phyloP scores from a whole-genome alignment of 306 rosid genomes.

The Rosa persica region DNA sequence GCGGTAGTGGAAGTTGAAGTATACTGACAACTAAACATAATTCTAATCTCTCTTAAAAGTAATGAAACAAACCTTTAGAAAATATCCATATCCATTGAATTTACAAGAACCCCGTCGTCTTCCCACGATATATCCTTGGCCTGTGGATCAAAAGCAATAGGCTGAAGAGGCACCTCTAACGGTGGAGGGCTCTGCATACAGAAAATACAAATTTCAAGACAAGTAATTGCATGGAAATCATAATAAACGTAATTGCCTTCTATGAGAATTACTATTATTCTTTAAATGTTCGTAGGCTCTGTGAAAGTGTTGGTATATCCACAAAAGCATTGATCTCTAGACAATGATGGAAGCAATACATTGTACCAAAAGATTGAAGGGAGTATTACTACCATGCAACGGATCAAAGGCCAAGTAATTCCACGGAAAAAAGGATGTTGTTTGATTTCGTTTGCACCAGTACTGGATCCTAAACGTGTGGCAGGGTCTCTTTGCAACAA shows the following conservation, averaged over 20 bases:
- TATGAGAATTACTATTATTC: background rate
- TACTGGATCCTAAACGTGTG: constrained; percentile 65
- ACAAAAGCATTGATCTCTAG: background rate
- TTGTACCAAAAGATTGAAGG: constrained; percentile 11
- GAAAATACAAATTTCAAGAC: constrained; percentile 14
- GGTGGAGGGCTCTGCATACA: constrained; percentile 77
- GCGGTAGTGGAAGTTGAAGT: background rate
- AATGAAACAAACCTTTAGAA: constrained; percentile 48
- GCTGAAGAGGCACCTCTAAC: constrained; percentile 59
- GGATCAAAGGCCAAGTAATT: constrained; percentile 87
- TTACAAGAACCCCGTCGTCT: constrained; percentile 77
- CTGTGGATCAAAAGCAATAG: constrained; percentile 48
- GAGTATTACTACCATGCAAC: constrained; percentile 65
- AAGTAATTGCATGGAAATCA: constrained; percentile 7
- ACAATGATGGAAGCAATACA: background rate
- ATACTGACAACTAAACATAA: background rate
- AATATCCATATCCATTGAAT: constrained; percentile 55
- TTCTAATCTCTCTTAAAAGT: background rate
- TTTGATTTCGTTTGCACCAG: constrained; percentile 85
- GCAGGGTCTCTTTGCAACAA: constrained; percentile 81
- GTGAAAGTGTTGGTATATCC: constrained; percentile 14
- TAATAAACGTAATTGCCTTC: background rate
- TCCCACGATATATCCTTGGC: constrained; percentile 73
- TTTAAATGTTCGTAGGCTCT: background rate
- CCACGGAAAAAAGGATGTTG: constrained; percentile 87